These are phyloP conservation scores for Crithidia mellificae DNA, from an alignment of 208 protist species.

Conservation along the genomic window DNA sequence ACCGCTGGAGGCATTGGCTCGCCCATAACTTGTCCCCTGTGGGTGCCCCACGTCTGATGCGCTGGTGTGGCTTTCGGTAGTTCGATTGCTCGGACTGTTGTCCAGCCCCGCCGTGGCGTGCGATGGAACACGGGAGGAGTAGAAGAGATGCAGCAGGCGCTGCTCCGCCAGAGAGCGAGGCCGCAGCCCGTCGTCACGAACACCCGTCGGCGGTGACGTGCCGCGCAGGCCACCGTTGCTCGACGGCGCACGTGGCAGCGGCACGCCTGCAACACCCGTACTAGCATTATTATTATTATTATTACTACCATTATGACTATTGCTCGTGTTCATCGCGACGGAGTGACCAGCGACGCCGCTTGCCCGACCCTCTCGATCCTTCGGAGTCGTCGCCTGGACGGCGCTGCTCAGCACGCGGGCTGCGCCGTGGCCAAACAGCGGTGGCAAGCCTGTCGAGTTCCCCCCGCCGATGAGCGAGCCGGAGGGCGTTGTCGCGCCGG, in stretches of 20 bases:
- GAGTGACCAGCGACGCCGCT: too few relatives aligned
- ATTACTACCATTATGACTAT: too few relatives aligned
- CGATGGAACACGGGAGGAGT: neutral
- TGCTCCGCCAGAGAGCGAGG: neutral
- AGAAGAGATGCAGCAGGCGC: neutral
- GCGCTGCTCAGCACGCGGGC: neutral
- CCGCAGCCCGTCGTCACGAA: neutral
- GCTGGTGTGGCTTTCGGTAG: neutral
- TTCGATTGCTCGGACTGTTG: neutral
- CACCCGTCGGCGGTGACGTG: neutral
- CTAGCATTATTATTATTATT: too few relatives aligned
- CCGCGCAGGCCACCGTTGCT: neutral
- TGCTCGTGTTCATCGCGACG: too few relatives aligned
- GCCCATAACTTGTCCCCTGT: neutral
- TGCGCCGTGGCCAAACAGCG: neutral
- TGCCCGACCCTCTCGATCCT: too few relatives aligned
- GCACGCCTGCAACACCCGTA: neutral
- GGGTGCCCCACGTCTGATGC: too few relatives aligned
- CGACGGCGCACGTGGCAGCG: neutral
- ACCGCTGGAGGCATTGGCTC: neutral
- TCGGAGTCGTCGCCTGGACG: neutral
- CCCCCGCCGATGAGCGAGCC: neutral
- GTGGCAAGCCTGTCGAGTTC: neutral
- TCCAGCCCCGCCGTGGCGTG: neutral
- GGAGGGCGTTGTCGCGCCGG: slow-evolving; percentile 1